A percentile compares a stretch with the other conserved stretches of the same genome.
phyloP scores from a whole-genome alignment of 176 grass and related monocot genomes.

The Guadua angustifolia region DNA sequence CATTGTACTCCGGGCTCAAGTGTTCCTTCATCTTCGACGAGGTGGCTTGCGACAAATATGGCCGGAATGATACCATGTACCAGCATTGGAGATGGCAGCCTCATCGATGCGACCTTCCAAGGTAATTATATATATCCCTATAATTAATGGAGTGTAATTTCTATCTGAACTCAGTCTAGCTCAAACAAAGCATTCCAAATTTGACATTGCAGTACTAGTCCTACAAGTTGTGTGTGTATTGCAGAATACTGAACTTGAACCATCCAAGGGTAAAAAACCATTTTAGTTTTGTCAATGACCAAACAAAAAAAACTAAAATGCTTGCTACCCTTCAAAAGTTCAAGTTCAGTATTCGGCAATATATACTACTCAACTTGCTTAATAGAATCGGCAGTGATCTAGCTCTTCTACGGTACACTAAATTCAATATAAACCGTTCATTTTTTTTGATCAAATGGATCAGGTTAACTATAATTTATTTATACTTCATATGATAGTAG shows the following conservation, averaged over 20 bases:
- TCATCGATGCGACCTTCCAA: constrained; percentile 73
- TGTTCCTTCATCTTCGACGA: constrained; percentile 73
- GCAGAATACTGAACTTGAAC: not conserved
- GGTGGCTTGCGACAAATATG: constrained; percentile 82
- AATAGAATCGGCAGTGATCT: not conserved
- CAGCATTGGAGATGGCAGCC: constrained; percentile 97
- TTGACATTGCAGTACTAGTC: constrained; percentile 9
- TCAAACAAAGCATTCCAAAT: not conserved
- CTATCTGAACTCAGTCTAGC: not conserved
- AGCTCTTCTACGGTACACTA: no score
- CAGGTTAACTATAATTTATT: no score
- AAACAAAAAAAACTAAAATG: not conserved
- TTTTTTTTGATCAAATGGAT: no score
- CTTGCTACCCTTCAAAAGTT: not conserved
- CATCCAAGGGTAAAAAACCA: not conserved
- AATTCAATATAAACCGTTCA: no score
- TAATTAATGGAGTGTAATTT: not conserved
- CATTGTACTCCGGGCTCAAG: constrained; percentile 63
- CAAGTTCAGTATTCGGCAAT: not conserved
- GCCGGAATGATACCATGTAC: constrained; percentile 73
- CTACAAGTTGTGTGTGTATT: not conserved
- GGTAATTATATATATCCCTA: constrained; percentile 45
- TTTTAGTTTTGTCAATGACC: not conserved
- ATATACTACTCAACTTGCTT: not conserved
- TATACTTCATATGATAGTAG: no score